Conservation (phyloP, 768 basidiomycete species). For the Asterophora parasitica region DNA sequence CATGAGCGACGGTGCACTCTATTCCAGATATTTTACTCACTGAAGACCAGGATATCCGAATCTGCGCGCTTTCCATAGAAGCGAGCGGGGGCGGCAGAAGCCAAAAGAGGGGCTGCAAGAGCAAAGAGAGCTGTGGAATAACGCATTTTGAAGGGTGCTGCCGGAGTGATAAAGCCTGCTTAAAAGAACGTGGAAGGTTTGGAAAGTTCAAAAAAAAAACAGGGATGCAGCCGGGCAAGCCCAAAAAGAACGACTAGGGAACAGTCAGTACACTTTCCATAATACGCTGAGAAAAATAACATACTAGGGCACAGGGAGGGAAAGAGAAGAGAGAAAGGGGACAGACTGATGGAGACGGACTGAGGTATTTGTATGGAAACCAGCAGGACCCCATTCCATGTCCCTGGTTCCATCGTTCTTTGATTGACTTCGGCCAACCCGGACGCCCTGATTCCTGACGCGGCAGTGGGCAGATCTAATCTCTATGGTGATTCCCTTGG, state of each 20-base stretch:
- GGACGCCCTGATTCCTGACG: constrained; percentile 14
- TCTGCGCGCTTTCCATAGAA: constrained; percentile 37
- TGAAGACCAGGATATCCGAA: constrained; percentile 51
- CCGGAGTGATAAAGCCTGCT: constrained; percentile 38
- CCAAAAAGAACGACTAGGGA: constrained; percentile 45
- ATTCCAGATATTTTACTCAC: constrained; percentile 35
- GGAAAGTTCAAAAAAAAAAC: constrained; percentile 31
- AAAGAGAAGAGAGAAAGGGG: constrained; percentile 25
- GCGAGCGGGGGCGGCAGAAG: constrained; percentile 45
- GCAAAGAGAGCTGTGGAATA: constrained; percentile 39
- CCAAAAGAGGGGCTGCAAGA: constrained; percentile 39
- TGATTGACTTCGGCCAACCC: constrained; percentile 29
- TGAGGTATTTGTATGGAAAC: constrained; percentile 29
- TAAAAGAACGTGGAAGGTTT: constrained; percentile 32
- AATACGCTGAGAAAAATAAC: constrained; percentile 16
- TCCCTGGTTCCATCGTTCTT: constrained; percentile 16
- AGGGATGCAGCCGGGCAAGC: constrained; percentile 72
- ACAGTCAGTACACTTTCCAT: constrained; percentile 2
- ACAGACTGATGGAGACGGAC: constrained; percentile 15
- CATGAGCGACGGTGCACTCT: not conserved
- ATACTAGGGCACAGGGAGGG: constrained; percentile 33
- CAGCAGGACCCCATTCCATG: constrained; percentile 22
- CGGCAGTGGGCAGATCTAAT: constrained; percentile 20
- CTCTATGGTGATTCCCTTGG: constrained; percentile 24
- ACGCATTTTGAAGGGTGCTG: constrained; percentile 42